Percentiles rank a stretch among this genome's conserved stretches.
Evolutionary conservation across 768 basidiomycete genomes (phyloP).

Genomic region (Amyloporia xantha): DNA sequence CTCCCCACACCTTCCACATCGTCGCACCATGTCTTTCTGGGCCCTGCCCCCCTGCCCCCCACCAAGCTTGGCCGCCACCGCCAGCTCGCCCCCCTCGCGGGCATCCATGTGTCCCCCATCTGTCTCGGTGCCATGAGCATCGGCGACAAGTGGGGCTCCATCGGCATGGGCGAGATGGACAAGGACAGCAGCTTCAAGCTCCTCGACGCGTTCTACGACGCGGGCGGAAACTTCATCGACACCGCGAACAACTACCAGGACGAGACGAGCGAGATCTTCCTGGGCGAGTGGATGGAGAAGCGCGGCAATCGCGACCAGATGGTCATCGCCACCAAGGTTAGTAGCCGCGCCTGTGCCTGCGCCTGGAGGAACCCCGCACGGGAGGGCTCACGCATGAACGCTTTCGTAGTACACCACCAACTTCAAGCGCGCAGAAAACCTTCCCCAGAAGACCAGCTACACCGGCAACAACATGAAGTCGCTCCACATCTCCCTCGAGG

Average conservation of each 20-base stretch:
- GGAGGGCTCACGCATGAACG: conserved; percentile 30
- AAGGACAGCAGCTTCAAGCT: conserved; percentile 38
- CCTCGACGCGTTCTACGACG: conserved; percentile 38
- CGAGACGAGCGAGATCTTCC: conserved; percentile 27
- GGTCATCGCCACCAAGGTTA: conserved; percentile 21
- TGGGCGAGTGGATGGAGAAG: conserved; percentile 33
- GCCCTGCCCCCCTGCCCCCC: conserved; percentile 13
- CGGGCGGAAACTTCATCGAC: conserved; percentile 45
- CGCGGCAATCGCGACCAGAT: conserved; percentile 29
- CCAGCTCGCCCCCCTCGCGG: conserved; percentile 32
- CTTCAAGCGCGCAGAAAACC: conserved; percentile 4
- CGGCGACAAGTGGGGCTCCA: conserved; percentile 36
- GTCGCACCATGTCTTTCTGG: conserved; percentile 3
- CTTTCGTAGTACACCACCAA: conserved; percentile 4
- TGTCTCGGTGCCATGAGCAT: conserved; percentile 44
- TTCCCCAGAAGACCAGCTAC: conserved; percentile 20
- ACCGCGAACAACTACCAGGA: conserved; percentile 35
- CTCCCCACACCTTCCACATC: background rate
- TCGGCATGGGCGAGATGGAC: conserved; percentile 35
- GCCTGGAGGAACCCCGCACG: conserved; percentile 24
- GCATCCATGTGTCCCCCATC: conserved; percentile 43
- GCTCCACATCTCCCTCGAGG: conserved; percentile 28
- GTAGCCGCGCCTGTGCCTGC: background rate
- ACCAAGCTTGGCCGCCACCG: conserved; percentile 31
- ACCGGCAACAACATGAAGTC: conserved; percentile 35